Evolutionary conservation across 345 rosid species (phyloP).

Genomic region (Eucalyptus cloeziana): DNA sequence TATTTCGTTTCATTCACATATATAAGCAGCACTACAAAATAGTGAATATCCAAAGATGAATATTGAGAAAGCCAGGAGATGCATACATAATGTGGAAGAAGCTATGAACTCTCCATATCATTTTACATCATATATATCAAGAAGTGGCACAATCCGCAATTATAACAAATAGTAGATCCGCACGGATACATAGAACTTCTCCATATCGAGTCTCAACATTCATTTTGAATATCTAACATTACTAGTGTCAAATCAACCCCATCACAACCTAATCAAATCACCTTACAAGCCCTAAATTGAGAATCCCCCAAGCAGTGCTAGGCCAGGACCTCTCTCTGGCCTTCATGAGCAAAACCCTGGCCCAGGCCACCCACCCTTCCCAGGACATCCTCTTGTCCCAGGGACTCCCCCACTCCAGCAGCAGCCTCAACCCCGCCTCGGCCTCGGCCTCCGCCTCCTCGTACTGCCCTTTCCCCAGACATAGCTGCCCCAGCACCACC

Average conservation of each 20-base stretch:
- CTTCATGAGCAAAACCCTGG: slow-evolving; percentile 66
- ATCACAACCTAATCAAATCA: neutral
- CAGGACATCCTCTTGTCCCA: slow-evolving; percentile 95
- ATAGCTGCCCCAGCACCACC: slow-evolving; percentile 61
- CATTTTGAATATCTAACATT: neutral
- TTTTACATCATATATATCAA: neutral
- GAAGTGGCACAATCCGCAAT: accelerated
- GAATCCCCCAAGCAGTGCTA: slow-evolving; percentile 62
- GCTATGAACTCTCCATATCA: neutral
- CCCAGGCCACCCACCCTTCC: slow-evolving; percentile 98
- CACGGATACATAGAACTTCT: neutral
- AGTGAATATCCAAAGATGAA: neutral
- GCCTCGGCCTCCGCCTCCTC: slow-evolving; percentile 65
- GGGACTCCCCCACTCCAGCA: slow-evolving; percentile 88
- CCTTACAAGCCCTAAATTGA: slow-evolving; percentile 40
- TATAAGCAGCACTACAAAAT: neutral
- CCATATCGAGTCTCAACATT: neutral
- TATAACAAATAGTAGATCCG: neutral
- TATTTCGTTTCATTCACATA: neutral
- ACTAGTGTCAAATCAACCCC: neutral
- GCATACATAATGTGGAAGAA: accelerated
- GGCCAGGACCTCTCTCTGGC: slow-evolving; percentile 83
- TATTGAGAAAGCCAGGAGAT: neutral
- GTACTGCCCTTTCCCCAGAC: slow-evolving; percentile 43
- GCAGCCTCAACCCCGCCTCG: slow-evolving; percentile 44